Percentiles rank a stretch among this genome's conserved stretches.
Evolutionary conservation across 176 grass and related monocot genomes (phyloP).

Genomic region (Aegilops speltoides): DNA sequence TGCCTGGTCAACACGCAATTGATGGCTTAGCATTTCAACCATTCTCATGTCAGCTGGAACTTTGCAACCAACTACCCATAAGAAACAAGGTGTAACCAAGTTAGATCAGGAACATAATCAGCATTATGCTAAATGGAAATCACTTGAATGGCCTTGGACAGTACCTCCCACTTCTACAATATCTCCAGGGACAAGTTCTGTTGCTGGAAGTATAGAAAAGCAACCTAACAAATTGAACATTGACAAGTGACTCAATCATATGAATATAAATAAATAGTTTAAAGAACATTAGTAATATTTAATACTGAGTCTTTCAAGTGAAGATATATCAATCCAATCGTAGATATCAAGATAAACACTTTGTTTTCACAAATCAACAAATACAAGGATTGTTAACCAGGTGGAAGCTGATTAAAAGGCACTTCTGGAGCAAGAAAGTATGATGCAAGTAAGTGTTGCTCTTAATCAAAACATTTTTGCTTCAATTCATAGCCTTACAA

Average conservation of each 20-base stretch:
- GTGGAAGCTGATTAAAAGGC: neutral
- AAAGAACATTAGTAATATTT: neutral
- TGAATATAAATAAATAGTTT: slow-evolving; percentile 10
- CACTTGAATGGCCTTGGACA: slow-evolving; percentile 15
- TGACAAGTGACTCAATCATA: slow-evolving; percentile 12
- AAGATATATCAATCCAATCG: neutral
- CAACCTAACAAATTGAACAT: slow-evolving; percentile 67
- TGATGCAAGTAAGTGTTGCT: neutral
- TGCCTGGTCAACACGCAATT: slow-evolving; percentile 98
- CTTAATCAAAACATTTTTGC: neutral
- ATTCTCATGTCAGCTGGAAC: slow-evolving; percentile 96
- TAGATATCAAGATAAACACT: neutral
- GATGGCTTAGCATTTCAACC: slow-evolving; percentile 95
- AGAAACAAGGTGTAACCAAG: slow-evolving; percentile 2
- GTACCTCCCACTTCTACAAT: slow-evolving; percentile 99
- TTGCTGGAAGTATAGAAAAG: slow-evolving; percentile 96
- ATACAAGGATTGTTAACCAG: neutral
- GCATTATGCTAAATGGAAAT: slow-evolving; percentile 19
- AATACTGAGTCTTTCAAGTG: neutral
- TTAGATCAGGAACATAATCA: slow-evolving; percentile 24
- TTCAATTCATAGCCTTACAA: slow-evolving; percentile 2
- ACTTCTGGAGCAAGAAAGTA: neutral
- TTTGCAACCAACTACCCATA: slow-evolving; percentile 83
- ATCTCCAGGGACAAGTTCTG: slow-evolving; percentile 98
- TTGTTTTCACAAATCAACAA: neutral